Evolutionary conservation across 2,329 filamentous ascomycete genomes (phyloP).

Genomic region (Zasmidium angulare): DNA sequence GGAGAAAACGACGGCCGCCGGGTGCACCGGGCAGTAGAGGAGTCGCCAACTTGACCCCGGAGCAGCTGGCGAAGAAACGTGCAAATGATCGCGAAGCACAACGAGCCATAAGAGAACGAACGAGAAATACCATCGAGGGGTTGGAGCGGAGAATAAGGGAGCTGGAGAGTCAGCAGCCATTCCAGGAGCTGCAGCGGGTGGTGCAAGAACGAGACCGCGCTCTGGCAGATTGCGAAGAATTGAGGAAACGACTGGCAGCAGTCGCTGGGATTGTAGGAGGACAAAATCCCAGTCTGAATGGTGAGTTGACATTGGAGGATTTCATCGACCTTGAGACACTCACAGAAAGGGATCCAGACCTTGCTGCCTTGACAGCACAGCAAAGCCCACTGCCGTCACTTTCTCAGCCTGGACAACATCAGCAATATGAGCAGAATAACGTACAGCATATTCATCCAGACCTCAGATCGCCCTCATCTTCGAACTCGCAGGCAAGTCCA

Average conservation of each 20-base stretch:
- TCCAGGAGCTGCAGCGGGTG: constrained; percentile 76
- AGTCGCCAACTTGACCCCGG: constrained; percentile 82
- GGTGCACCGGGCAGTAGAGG: constrained; percentile 56
- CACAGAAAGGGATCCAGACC: constrained; percentile 39
- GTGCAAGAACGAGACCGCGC: constrained; percentile 68
- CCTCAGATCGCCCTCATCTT: constrained; percentile 25
- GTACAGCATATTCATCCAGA: constrained; percentile 34
- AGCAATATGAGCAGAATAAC: constrained; percentile 17
- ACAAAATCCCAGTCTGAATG: constrained; percentile 28
- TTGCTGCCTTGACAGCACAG: constrained; percentile 48
- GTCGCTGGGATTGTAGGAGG: constrained; percentile 30
- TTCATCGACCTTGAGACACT: constrained; percentile 30
- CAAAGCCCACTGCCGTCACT: constrained; percentile 42
- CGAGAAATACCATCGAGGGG: constrained; percentile 73
- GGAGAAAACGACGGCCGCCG: constrained; percentile 36
- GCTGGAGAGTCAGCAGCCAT: constrained; percentile 76
- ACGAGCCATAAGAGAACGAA: constrained; percentile 78
- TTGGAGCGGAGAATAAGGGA: constrained; percentile 73
- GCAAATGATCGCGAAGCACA: constrained; percentile 90
- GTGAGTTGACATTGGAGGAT: constrained; percentile 29
- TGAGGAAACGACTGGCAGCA: constrained; percentile 61
- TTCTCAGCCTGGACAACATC: constrained; percentile 9
- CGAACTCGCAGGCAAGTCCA: constrained; percentile 14
- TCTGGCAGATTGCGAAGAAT: constrained; percentile 76
- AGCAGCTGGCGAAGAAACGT: constrained; percentile 85